Evolutionary conservation across 169 alveolate species (phyloP), one percentile per base, ranked within the genome.

Genomic region (Theileria orientalis): DNA sequence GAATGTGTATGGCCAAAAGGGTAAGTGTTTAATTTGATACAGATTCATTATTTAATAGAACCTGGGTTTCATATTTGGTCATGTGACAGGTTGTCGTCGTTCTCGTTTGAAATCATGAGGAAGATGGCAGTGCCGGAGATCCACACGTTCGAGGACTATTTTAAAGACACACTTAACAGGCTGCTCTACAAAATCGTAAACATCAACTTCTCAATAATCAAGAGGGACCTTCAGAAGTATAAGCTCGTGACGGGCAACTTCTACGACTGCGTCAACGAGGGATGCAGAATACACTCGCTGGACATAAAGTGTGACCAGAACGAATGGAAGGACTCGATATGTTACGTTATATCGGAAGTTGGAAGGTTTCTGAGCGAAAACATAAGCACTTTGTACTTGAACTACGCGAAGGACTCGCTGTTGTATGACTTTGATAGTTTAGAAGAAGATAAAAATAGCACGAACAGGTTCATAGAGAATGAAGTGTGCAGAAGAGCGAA

Each of bases 181-280:
- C 46, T 82, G 40, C 74, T 74, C 1, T 74, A 73, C 35, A 74
- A 83, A 52, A 63, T 61, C 23, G 42, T 82, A 33, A 21, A 72
- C 30, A 47, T 82, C 61, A 72, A 82, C 51, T 82, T 82, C 64
- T 76, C 63, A 60, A 82, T 82, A 30, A 27, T 72, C 8, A 74
- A 69, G 51, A 60, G 89, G 32, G 79, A 75, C 32, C 19, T 69
- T 0, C 73, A 74, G 6, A 23, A 70, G 0, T 47, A 64, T 8
- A 66, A 73, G 30, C 3, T 72, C 33, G 84, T 72, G 19, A 69
- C 64, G 35, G 78, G 85, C 6, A 82, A 82, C 57, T 87, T 74
- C 70, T 82, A 37, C 41, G 89, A 82, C 71, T 82, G 89, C 56
- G 46, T 74, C 1, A 82, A 82, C 60, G 89, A 82, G 37, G 89